Evolutionary conservation across 1,284 basidiomycete species (phyloP), one percentile per base, ranked within the genome.

Genomic region (Amylostereum areolatum): DNA sequence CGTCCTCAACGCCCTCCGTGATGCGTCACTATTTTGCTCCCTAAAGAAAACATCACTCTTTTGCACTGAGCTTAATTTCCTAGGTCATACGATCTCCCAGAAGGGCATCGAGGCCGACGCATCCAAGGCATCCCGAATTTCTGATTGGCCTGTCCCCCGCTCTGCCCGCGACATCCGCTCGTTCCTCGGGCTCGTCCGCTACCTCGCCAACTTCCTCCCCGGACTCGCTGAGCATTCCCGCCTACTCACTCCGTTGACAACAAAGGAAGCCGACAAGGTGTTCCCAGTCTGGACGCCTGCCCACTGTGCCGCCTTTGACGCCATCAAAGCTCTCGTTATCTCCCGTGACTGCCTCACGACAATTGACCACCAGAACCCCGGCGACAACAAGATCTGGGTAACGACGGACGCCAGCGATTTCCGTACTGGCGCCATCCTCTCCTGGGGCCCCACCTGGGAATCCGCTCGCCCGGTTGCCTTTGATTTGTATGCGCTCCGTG

Each of bases 131-230:
- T 55, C 66, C 1, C 31, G 52, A 1, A 62, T 74, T 4, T 27
- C 58, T 0, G 45, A 66, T 3, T 77, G 69, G 72, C 63, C 62
- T 0, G 28, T 11, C 0, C 67, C 67, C 0, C 48, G 35, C 0
- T 56, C 54, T 0, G 53, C 65, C 0, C 59, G 52, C 1, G 59
- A 72, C 10, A 61, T 71, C 0, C 48, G 55, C 0, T 47, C 57
- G 0, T 75, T 73, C 50, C 49, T 76, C 0, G 71, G 72, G 0
- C 53, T 74, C 0, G 62, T 67, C 0, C 46, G 62, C 0, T 75
- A 68, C 43, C 49, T 73, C 4, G 52, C 58, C 11, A n/a, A 34
- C 27, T 33, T 33, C 18, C 11, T 45, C 29, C 44, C 31, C 12
- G 34, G 34, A 27, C 11, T 36, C n/a, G 25, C 41, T 11, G 41